Evolutionary conservation across 2,329 filamentous ascomycete genomes (phyloP), one percentile per base, ranked within the genome.

Genomic region (Ramichloridium luteum): DNA sequence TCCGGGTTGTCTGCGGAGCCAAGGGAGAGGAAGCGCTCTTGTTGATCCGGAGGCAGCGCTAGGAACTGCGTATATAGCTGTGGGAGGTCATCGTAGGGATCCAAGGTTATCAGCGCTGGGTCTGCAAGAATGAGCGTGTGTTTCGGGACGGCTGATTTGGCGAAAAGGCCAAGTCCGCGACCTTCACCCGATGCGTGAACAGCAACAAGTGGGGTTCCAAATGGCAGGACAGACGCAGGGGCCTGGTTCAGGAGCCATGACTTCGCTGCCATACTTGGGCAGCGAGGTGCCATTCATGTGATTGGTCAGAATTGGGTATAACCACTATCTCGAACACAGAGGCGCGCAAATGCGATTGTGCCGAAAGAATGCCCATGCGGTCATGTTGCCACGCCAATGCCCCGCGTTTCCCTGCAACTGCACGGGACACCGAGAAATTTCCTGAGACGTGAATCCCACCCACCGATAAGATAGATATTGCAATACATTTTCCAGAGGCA

Each of bases 151-250:
- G 15, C 9, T 4, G 35, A 36, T 2, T 31, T 23, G 6, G 44
- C 37, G 25, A 46, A 46, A 5, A 46, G 33, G 9, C 44, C 44
- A 18, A 40, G 32, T n/a, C 42, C 44, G 15, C 41, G 36, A 13
- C 38, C 38, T 25, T 38, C 32, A 5, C 40, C 38, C 8, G 40
- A 34, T 16, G 36, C 25, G 18, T 34, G 36, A 13, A 32, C 32
- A 25, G 37, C 37, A 13, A 40, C 38, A 11, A 28, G 11, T 4
- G 38, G 35, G 12, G 30, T 11, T 3, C 44, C 41, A 12, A 41
- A 22, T 10, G 44, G 35, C 12, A 46, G 11, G 6, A 30, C 27
- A 9, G 31, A 33, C 25, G 44, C 17, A 16, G 11, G n/a, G n/a
- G 37, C 33, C 8, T 31, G 37, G 5, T 10, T 27, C 16, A 33